phyloP scores from a whole-genome alignment of 1,139 yeast genomes.

The Candida labiduridarum region DNA sequence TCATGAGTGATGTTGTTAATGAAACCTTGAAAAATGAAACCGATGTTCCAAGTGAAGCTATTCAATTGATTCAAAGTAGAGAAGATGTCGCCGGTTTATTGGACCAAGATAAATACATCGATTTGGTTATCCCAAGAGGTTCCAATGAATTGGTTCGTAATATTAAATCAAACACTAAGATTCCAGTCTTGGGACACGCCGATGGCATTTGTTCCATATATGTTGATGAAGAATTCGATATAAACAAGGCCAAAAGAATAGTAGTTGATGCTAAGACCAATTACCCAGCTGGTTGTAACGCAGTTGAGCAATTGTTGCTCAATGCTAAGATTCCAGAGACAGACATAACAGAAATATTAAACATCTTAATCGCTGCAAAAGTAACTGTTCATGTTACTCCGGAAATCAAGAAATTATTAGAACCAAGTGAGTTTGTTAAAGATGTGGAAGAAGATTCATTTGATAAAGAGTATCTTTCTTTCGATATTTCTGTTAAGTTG shows the following conservation, averaged over 20 bases:
- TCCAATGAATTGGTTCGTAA: slow-evolving; percentile 85
- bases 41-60: slow-evolving; percentile 74
- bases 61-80: slow-evolving; percentile 86
- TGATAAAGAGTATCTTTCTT: slow-evolving; percentile 77
- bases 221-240: slow-evolving; percentile 74
- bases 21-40: slow-evolving; percentile 58
- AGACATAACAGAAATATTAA: slow-evolving; percentile 45
- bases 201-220: slow-evolving; percentile 95
- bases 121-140: slow-evolving; percentile 96
- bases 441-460: slow-evolving; percentile 63
- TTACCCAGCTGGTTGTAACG: slow-evolving; percentile 98
- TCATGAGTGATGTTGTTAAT: slow-evolving; percentile 74
- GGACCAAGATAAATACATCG: slow-evolving; percentile 85
- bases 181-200: slow-evolving; percentile 98
- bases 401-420: slow-evolving; percentile 40
- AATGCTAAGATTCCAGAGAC: slow-evolving; percentile 51
- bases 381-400: slow-evolving; percentile 73
- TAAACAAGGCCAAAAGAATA: slow-evolving; percentile 72
- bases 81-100: slow-evolving; percentile 86
- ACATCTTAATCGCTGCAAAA: slow-evolving; percentile 58
- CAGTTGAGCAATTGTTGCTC: slow-evolving; percentile 83
- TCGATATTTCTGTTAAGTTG: slow-evolving; percentile 75
- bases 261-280: slow-evolving; percentile 88
- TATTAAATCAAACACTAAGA: slow-evolving; percentile 85
- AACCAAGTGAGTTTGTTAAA: slow-evolving; percentile 21